These are phyloP conservation scores for Dryas octopetala DNA, from an alignment of 306 rosid species.

Conservation along the genomic window DNA sequence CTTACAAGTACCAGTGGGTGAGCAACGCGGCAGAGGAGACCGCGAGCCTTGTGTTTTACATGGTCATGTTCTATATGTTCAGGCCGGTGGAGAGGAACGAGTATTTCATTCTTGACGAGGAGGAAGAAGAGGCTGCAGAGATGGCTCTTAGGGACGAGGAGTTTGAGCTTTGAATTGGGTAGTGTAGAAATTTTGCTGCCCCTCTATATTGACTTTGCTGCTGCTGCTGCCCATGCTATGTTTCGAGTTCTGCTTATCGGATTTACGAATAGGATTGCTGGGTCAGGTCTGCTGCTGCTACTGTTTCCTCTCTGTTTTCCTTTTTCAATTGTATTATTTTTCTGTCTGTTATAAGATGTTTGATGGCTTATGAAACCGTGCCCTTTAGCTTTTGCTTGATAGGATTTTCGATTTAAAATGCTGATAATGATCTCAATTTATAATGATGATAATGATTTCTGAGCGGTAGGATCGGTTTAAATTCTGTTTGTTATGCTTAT, in stretches of 20 bases:
- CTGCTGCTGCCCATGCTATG: conserved; percentile 3
- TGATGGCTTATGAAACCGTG: conserved; percentile 32
- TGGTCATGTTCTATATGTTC: conserved; percentile 88
- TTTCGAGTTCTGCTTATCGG: conserved; percentile 20
- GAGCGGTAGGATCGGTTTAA: conserved; percentile 20
- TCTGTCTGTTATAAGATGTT: conserved; percentile 32
- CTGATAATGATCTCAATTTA: conserved; percentile 14
- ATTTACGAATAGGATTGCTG: conserved; percentile 21
- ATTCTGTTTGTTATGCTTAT: conserved; percentile 13
- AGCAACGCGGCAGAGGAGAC: conserved; percentile 89
- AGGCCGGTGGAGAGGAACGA: conserved; percentile 89
- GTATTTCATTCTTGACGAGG: conserved; percentile 84
- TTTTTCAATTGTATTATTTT: conserved; percentile 9
- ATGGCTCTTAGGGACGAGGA: conserved; percentile 81
- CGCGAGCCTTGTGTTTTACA: conserved; percentile 69
- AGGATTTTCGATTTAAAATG: conserved; percentile 20
- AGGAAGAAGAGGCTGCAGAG: conserved; percentile 93
- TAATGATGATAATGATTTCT: conserved; percentile 31
- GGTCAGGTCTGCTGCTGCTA: conserved; percentile 38
- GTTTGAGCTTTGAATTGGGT: conserved; percentile 65
- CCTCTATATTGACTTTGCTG: conserved; percentile 11
- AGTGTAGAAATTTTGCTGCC: conserved; percentile 4
- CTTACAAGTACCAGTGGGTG: conserved; percentile 91
- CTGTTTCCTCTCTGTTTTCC: conserved; percentile 24
- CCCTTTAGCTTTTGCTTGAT: conserved; percentile 25